These are phyloP conservation scores for Pythium rhizo-oryzae DNA, from an alignment of 352 stramenopile species.

Conservation along the genomic window DNA sequence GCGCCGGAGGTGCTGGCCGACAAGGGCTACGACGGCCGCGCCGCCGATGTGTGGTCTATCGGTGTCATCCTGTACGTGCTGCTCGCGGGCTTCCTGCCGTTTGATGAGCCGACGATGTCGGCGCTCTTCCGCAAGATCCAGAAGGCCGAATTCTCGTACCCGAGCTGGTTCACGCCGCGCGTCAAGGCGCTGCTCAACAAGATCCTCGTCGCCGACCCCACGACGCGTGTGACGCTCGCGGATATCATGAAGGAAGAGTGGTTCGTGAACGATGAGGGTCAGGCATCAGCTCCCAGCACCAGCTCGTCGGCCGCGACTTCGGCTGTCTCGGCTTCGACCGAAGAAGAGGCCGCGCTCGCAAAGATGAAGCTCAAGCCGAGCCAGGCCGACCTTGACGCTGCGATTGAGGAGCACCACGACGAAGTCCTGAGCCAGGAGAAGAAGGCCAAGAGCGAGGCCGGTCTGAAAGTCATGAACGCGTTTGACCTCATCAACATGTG, in stretches of 20 bases:
- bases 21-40: conserved; percentile 94
- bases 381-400: conserved; percentile 80
- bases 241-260: conserved; percentile 93
- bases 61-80: conserved; percentile 99
- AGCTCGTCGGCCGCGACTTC: conserved; percentile 22
- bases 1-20: conserved; percentile 93
- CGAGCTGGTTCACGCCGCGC: conserved; percentile 90
- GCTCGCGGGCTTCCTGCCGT: conserved; percentile 93
- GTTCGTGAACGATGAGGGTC: conserved; percentile 71
- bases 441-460: conserved; percentile 68
- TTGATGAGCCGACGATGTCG: conserved; percentile 95
- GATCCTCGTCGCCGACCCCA: conserved; percentile 94
- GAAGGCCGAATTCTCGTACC: conserved; percentile 95
- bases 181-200: conserved; percentile 90
- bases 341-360: conserved; percentile 25
- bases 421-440: conserved; percentile 58
- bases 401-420: conserved; percentile 82
- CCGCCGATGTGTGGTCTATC: conserved; percentile 97
- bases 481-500: conserved; percentile 94
- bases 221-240: conserved; percentile 79
- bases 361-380: conserved; percentile 81
- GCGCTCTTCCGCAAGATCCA: conserved; percentile 98
- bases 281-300: conserved; percentile 19
- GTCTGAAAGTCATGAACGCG: conserved; percentile 90
- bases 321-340: conserved; percentile 20